These are phyloP conservation scores for Diaporthe batatas DNA, from an alignment of 2,329 filamentous ascomycete species.

Conservation along the genomic window DNA sequence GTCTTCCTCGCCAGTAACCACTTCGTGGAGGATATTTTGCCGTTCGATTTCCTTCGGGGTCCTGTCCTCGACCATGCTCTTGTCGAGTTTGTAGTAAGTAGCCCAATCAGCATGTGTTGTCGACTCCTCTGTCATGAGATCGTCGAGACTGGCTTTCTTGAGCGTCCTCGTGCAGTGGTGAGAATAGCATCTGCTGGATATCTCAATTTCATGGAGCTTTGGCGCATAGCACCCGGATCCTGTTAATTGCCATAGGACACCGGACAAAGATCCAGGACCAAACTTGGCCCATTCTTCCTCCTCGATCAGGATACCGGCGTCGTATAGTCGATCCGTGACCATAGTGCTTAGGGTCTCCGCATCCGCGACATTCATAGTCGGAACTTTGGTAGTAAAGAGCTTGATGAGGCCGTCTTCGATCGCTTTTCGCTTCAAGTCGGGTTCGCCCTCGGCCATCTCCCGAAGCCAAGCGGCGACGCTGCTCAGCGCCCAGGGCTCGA, in stretches of 20 bases:
- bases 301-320: slow-evolving; percentile 80
- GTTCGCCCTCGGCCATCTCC: slow-evolving; percentile 90
- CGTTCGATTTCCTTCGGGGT: slow-evolving; percentile 90
- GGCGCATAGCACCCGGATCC: slow-evolving; percentile 92
- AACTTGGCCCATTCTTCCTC: slow-evolving; percentile 99
- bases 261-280: slow-evolving; percentile 82
- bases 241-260: slow-evolving; percentile 93
- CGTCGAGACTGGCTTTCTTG: slow-evolving; percentile 91
- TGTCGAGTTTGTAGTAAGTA: slow-evolving; percentile 86
- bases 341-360: slow-evolving; percentile 86
- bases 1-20: slow-evolving; percentile 91
- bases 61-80: slow-evolving; percentile 78
- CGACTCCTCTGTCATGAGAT: slow-evolving; percentile 76
- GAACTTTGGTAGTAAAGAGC: slow-evolving; percentile 93
- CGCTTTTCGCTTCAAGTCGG: slow-evolving; percentile 85
- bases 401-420: slow-evolving; percentile 90
- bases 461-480: slow-evolving; percentile 89
- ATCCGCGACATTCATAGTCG: slow-evolving; percentile 98
- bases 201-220: slow-evolving; percentile 79
- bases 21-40: slow-evolving; percentile 95
- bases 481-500: slow-evolving; percentile 93
- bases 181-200: slow-evolving; percentile 87
- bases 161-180: slow-evolving; percentile 93
- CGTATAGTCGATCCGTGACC: slow-evolving; percentile 85
- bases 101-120: slow-evolving; percentile 86